Base-by-base conservation (phyloP, 164 flowering plant species). In the Kalanchoe fedtschenkoi region DNA sequence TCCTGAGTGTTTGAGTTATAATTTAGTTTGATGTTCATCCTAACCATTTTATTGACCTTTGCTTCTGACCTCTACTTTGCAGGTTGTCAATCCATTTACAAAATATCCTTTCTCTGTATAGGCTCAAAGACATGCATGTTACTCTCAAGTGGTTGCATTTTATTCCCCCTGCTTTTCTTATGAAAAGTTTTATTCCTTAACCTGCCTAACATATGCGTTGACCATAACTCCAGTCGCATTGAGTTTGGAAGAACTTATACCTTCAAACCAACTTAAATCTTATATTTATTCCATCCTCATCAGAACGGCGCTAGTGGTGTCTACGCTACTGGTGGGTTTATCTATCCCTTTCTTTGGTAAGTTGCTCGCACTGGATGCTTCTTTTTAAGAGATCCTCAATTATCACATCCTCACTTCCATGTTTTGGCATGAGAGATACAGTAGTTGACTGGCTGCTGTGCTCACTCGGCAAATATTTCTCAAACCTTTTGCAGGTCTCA, bases 41-140 rank as follows among this genome's bases (percentile, higher is more conserved):
- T 37, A 35, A 35, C 6, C 47, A 6, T 19, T 65, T 41, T 47
- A 39, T 58, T 14, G n/a, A 47, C 29, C 53, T 62, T 17, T 42
- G 14, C 38, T 63, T 34, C 61, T 68, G 47, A 22, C 41, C 68
- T 6, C 70, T 16, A 51, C 26, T 68, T 73, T 81, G 83, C 93
- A 93, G 97, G 95, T 93, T 4, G 91, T 95, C 15, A 95, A 95
- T 71, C 99, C 99, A 61, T 88, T 95, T 60, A 95, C 97, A 56
- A 95, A 93, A 88, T 90, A 90, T 90, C 97, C 97, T 88, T 83
- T 74, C 57, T 17, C 17, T 56, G 34, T 16, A 17, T 30, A 5
- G 5, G 35, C 34, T 16, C 35, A 58, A 0, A 33, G n/a, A 30
- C 21, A 30, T 21, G 17, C 24, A 13, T 42, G 14, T 1, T 15